Conservation (phyloP, 805 yeast species). For the Metschnikowia drakensbergensis region DNA sequence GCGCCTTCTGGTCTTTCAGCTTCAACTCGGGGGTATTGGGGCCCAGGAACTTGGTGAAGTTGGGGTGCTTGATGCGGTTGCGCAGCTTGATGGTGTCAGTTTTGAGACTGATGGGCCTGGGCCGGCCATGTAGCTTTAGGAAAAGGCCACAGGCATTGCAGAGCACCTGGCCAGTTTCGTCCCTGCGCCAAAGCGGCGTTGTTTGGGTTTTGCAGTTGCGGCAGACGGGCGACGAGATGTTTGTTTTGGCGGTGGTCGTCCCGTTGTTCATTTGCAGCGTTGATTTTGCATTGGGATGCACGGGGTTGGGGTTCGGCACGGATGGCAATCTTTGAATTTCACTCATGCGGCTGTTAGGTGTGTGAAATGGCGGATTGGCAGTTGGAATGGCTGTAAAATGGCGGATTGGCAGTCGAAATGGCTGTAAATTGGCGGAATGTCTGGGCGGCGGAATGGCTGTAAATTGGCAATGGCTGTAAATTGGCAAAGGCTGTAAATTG, state of each 20-base stretch:
- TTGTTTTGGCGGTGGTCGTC: constrained; percentile 60
- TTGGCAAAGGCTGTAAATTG: neutral
- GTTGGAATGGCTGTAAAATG: neutral
- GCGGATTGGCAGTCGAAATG: no score
- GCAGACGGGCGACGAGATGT: constrained; percentile 67
- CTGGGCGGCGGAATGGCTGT: no score
- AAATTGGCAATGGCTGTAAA: neutral
- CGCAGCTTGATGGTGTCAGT: constrained; percentile 91
- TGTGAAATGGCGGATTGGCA: neutral
- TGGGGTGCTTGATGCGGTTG: constrained; percentile 68
- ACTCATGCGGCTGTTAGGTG: constrained; percentile 10
- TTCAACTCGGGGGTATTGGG: constrained; percentile 57
- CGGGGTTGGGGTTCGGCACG: constrained; percentile 27
- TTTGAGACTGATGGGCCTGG: constrained; percentile 86
- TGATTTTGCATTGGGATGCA: constrained; percentile 62
- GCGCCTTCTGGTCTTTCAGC: constrained; percentile 40
- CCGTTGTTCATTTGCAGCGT: constrained; percentile 57
- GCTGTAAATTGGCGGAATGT: no score
- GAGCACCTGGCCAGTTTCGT: constrained; percentile 79
- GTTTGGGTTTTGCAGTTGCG: constrained; percentile 89
- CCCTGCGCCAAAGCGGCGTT: constrained; percentile 94
- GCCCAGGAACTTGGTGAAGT: constrained; percentile 34
- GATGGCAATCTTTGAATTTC: constrained; percentile 20
- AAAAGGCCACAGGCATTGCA: constrained; percentile 97
- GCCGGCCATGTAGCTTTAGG: constrained; percentile 84